Evolutionary conservation across 352 stramenopile genomes (phyloP), one percentile per base, ranked within the genome.

Genomic region (Pythium biforme): DNA sequence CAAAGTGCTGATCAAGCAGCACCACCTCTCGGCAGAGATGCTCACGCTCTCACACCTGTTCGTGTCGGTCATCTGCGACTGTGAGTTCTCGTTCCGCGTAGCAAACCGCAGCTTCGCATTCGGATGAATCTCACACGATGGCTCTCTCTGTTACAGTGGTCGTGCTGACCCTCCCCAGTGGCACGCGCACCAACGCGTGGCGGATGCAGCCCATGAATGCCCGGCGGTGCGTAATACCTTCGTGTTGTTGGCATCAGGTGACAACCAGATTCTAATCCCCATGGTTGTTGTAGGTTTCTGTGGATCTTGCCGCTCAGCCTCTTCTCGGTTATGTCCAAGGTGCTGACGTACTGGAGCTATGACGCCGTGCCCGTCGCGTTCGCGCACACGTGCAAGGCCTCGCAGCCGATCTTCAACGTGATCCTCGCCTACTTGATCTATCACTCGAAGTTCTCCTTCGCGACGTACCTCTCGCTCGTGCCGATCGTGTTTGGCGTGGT

Each of bases 261-360:
- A n/a, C n/a, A n/a, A n/a, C n/a, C n/a, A n/a, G n/a, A n/a, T n/a
- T n/a, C n/a, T n/a, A n/a, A n/a, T n/a, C n/a, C n/a, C n/a, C 45
- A 20, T 20, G 22, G 27, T 17, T 64, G n/a, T 54, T 25, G 17
- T 33, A 91, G 74, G 25, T 77, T 94, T 48, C 23, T 92, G 59
- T 90, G 73, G 77, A 89, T 95, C 63, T 48, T 90, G 34, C 86
- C 86, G 33, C 72, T 95, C 48, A 94, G 84, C 69, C 66, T 95
- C 46, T 89, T 87, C 54, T 83, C 84, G 4, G 80, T 95, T n/a
- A 68, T 90, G 46, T 73, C 74, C 62, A 95, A 94, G 61, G 82
- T 86, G 58, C 61, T 95, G 19, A 95, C 86, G 31, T 95, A 95
- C 71, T 95, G 86, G 86, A 95, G 86, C 70, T 95, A 95, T 67